phyloP scores from a whole-genome alignment of 345 rosid species.

The Viola odorata region DNA sequence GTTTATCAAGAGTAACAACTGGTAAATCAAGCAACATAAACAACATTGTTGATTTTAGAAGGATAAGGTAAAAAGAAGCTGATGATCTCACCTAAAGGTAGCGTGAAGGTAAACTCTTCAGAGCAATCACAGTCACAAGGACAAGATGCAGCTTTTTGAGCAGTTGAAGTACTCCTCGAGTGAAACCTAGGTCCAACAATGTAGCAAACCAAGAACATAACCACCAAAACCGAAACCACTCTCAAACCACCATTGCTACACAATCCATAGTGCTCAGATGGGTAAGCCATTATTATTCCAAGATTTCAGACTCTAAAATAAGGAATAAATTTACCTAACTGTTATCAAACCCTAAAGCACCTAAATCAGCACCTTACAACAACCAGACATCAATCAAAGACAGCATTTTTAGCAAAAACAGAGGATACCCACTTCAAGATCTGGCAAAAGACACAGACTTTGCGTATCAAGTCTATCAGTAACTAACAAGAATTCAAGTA shows the following conservation, averaged over 20 bases:
- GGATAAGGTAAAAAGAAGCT: not conserved
- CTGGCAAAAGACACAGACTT: not conserved
- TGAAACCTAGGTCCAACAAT: conserved; percentile 14
- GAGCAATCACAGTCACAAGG: conserved; percentile 37
- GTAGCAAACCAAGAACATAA: conserved; percentile 23
- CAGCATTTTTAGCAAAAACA: not conserved
- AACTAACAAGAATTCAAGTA: too few species aligned
- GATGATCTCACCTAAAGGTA: conserved; percentile 25
- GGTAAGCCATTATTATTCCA: conserved; percentile 24
- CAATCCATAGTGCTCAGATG: conserved; percentile 15
- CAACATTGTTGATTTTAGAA: not conserved
- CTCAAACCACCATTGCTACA: conserved; percentile 22
- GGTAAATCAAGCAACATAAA: not conserved
- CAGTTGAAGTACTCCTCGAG: conserved; percentile 18
- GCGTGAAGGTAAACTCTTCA: conserved; percentile 15
- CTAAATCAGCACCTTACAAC: not conserved
- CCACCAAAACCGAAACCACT: conserved; percentile 23
- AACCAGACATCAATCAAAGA: conserved; percentile 11
- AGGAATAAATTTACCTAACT: not conserved
- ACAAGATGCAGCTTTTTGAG: conserved; percentile 14
- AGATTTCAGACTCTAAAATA: not conserved
- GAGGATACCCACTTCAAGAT: conserved; percentile 15
- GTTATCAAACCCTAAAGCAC: not conserved
- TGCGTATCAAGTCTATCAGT: not conserved
- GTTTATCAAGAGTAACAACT: not conserved